Evolutionary conservation across 1,284 basidiomycete genomes (phyloP), one percentile per base, ranked within the genome.

Genomic region (Ustilago curta): DNA sequence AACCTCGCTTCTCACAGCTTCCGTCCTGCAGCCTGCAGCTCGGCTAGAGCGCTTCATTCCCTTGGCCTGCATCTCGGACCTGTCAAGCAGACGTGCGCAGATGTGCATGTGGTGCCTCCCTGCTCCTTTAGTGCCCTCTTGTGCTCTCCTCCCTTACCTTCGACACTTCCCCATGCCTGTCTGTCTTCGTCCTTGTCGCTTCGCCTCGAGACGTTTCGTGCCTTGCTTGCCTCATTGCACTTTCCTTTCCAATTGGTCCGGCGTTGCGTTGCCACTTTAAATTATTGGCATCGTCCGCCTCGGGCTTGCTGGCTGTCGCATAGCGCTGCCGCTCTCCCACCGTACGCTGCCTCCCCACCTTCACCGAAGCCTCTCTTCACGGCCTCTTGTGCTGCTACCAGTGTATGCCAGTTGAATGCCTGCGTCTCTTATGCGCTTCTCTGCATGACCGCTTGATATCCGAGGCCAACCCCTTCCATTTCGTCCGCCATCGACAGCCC

Each of bases 1-100:
- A 25, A 35, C 40, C 57, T 60, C 49, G 45, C 51, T 19, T 63
- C 19, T 40, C 51, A 27, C 47, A 52, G 52, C 31, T 54, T 61
- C 50, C 43, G 58, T 50, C n/a, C 42, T 60, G 61, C 60, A 49
- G 19, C 19, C 23, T 52, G 58, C 50, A 65, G 57, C 62, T 70
- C 68, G 68, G 68, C 53, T 70, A 70, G 48, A 19, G 55, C 45
- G 52, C 50, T 66, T 62, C 59, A 67, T 73, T 73, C 57, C 65
- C 65, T 65, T 50, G 35, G 61, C 62, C 71, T 74, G 71, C 71
- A 74, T 65, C 71, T 74, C 71, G 71, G 71, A 74, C 66, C 71
- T 74, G 71, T 74, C 71, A 74, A 74, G 60, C 61, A 65, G 47
- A 45, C 66, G 62, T 74, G 66, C 71, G 60, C 61, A 65, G 47